Conservation (phyloP, 2,329 filamentous ascomycete species). For the Hansfordia pulvinata region DNA sequence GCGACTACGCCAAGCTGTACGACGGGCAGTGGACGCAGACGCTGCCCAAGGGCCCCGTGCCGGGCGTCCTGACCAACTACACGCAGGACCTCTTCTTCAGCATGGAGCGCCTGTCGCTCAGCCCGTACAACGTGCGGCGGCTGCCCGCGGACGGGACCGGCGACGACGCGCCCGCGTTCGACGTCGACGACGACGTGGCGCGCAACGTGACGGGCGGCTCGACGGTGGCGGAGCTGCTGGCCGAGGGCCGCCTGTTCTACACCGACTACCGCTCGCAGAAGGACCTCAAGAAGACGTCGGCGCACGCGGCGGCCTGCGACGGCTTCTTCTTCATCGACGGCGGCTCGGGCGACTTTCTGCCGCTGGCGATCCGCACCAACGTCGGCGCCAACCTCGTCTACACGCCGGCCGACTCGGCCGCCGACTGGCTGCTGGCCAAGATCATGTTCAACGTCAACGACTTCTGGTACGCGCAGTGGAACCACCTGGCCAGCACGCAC, state of each 20-base stretch:
- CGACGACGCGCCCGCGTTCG: conserved; percentile 4
- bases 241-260: too few relatives aligned
- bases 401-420: conserved; percentile 15
- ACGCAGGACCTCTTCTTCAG: conserved; percentile 18
- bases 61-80: conserved; percentile 16
- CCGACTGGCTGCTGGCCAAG: conserved; percentile 23
- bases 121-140: too few relatives aligned
- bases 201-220: too few relatives aligned
- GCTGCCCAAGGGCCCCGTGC: too few relatives aligned
- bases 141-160: too few relatives aligned
- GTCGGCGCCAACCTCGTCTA: conserved; percentile 18
- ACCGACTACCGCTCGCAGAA: too few relatives aligned
- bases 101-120: conserved; percentile 17
- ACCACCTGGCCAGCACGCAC: conserved; percentile 18
- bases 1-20: too few relatives aligned
- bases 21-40: too few relatives aligned
- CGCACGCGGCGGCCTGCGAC: conserved; percentile 16
- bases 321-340: conserved; percentile 21
- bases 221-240: too few relatives aligned
- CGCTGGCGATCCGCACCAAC: conserved; percentile 20
- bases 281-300: too few relatives aligned
- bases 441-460: conserved; percentile 12
- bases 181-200: conserved; percentile 4
- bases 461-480: conserved; percentile 18
- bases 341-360: conserved; percentile 19